These are phyloP conservation scores for Aspergillus sclerotioniger DNA, from an alignment of 495 filamentous ascomycete species.

Conservation along the genomic window DNA sequence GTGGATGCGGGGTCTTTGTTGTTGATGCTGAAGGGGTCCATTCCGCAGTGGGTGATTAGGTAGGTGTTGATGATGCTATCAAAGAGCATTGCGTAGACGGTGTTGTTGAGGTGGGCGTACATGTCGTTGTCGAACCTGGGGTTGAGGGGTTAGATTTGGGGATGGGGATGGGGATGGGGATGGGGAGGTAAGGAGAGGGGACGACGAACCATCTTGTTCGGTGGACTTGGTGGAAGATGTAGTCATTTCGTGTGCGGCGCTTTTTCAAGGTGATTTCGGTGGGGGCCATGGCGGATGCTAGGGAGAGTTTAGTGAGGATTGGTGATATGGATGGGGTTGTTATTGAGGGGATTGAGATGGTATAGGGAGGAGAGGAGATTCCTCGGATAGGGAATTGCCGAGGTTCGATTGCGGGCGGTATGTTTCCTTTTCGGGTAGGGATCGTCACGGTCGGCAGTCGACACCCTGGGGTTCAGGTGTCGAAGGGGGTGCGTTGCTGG, in stretches of 20 bases:
- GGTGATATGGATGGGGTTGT: not conserved
- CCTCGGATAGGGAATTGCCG: not conserved
- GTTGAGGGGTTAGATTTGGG: not conserved
- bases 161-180: not conserved
- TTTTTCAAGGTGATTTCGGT: slow-evolving; percentile 54
- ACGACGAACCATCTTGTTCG: slow-evolving; percentile 76
- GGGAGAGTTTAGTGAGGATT: not conserved
- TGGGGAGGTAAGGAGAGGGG: not conserved
- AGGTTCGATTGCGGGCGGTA: not conserved
- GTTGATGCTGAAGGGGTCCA: slow-evolving; percentile 61
- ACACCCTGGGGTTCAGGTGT: not conserved
- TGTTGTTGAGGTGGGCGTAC: slow-evolving; percentile 88
- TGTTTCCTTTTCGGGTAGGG: not conserved
- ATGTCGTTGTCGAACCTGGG: slow-evolving; percentile 90
- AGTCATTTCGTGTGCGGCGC: slow-evolving; percentile 64
- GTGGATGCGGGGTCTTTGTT: slow-evolving; percentile 14
- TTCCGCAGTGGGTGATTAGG: slow-evolving; percentile 74
- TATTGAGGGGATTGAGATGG: not conserved
- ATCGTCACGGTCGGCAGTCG: not conserved
- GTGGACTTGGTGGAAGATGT: slow-evolving; percentile 77
- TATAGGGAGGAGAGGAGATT: not conserved
- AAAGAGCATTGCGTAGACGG: slow-evolving; percentile 75
- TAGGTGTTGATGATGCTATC: slow-evolving; percentile 92
- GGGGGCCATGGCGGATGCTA: slow-evolving; percentile 22
- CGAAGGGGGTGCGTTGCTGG: not conserved